phyloP scores from a whole-genome alignment of 2,329 filamentous ascomycete genomes.

The Ophiocordyceps camponoti-floridani region DNA sequence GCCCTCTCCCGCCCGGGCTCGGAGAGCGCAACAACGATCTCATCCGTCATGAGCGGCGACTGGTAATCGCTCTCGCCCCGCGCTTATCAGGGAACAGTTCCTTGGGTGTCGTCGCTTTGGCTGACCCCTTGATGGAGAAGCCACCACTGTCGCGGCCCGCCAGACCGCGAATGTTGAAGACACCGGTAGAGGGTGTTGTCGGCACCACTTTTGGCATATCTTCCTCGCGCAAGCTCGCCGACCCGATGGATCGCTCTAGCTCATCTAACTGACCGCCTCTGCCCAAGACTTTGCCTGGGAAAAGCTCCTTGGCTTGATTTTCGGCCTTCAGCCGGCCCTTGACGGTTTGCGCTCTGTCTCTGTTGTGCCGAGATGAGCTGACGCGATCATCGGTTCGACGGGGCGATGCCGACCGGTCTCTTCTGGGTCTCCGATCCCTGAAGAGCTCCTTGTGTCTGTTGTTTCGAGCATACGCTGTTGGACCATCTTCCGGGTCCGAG shows the following conservation, averaged over 20 bases:
- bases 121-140: constrained; percentile 46
- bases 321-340: constrained; percentile 13
- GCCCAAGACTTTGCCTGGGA: constrained; percentile 15
- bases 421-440: constrained; percentile 17
- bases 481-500: constrained; percentile 10
- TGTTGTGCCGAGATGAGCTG: constrained; percentile 17
- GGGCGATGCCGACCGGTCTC: constrained; percentile 36
- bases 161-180: constrained; percentile 42
- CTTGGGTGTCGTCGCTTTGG: no score
- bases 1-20: no score
- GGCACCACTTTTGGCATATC: constrained; percentile 40
- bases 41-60: no score
- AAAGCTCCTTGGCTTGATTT: constrained; percentile 19
- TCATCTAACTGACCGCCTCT: constrained; percentile 17
- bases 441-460: constrained; percentile 49
- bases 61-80: no score
- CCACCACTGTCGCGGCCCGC: constrained; percentile 30
- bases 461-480: constrained; percentile 11
- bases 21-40: no score
- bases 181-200: constrained; percentile 20
- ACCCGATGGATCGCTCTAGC: constrained; percentile 20
- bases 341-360: constrained; percentile 14
- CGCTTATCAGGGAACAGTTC: no score
- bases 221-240: constrained; percentile 17
- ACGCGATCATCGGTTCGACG: constrained; percentile 17